A percentile compares a stretch with the other conserved stretches of the same genome.
These are phyloP conservation scores for Amanita muscaria DNA, from an alignment of 768 basidiomycete genomes.

Conservation along the genomic window DNA sequence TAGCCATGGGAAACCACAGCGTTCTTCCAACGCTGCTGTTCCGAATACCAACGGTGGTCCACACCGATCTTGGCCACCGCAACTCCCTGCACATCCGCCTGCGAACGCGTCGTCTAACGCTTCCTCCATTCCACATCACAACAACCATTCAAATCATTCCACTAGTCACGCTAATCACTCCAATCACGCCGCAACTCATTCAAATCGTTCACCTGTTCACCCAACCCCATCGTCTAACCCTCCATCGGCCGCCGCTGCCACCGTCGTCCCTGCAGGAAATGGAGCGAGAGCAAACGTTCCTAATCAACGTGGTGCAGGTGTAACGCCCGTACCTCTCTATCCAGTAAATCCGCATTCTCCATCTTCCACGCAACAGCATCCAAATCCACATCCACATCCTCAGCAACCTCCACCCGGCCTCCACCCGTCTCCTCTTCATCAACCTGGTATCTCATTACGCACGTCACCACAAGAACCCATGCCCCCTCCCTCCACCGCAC, in stretches of 20 bases:
- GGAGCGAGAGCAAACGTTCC: constrained; percentile 17
- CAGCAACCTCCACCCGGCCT: constrained; percentile 23
- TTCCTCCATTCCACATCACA: no score
- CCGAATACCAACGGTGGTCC: no score
- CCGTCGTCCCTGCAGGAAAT: no score
- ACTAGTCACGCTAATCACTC: no score
- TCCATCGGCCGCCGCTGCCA: no score
- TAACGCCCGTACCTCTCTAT: constrained; percentile 25
- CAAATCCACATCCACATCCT: no score
- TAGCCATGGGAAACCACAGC: constrained; percentile 13
- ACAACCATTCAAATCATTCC: no score
- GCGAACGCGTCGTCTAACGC: constrained; percentile 16
- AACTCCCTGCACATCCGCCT: constrained; percentile 14
- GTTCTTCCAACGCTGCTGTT: no score
- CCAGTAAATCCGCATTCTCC: constrained; percentile 23
- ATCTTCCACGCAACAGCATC: constrained; percentile 12
- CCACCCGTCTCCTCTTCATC: constrained; percentile 26
- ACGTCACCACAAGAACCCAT: constrained; percentile 38
- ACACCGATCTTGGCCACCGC: constrained; percentile 19
- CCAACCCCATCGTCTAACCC: constrained; percentile 24
- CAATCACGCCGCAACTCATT: constrained; percentile 8
- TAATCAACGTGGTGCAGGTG: constrained; percentile 22
- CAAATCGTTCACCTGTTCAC: constrained; percentile 27
- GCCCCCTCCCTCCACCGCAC: constrained; percentile 22
- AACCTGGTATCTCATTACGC: constrained; percentile 30